Conservation (phyloP, 164 flowering plant species). For the Santalum album region DNA sequence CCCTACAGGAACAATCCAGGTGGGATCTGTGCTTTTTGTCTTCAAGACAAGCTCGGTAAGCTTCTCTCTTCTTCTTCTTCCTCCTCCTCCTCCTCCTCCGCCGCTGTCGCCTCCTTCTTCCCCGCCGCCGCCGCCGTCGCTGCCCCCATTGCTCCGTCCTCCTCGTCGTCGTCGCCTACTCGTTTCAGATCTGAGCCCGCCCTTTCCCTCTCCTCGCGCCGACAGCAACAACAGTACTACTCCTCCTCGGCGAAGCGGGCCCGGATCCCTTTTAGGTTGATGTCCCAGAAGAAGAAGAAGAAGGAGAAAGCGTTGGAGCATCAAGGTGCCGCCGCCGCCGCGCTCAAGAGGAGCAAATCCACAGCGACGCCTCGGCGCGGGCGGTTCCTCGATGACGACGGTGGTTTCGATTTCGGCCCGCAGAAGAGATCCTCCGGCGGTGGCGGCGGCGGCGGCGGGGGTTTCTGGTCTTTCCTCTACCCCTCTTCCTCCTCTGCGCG, state of each 20-base stretch:
- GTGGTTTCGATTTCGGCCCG: too few species aligned
- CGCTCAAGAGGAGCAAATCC: slow-evolving; percentile 70
- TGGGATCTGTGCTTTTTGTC: slow-evolving; percentile 84
- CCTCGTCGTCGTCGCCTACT: slow-evolving; percentile 36
- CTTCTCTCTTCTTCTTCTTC: slow-evolving; percentile 25
- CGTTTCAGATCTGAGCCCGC: slow-evolving; percentile 28
- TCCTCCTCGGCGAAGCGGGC: slow-evolving; percentile 2
- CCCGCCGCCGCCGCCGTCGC: slow-evolving; percentile 11
- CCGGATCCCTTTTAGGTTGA: slow-evolving; percentile 21
- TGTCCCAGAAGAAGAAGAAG: slow-evolving; percentile 20
- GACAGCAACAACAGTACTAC: not conserved
- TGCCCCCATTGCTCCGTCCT: slow-evolving; percentile 16
- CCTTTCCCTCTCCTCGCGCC: not conserved
- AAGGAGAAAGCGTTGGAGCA: slow-evolving; percentile 11
- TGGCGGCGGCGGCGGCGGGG: slow-evolving; percentile 10
- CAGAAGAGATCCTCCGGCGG: not conserved
- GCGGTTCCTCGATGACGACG: slow-evolving; percentile 6
- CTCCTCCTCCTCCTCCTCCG: slow-evolving; percentile 20
- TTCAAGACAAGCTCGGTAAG: slow-evolving; percentile 82
- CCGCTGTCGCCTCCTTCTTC: slow-evolving; percentile 29
- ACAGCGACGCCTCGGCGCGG: slow-evolving; percentile 33
- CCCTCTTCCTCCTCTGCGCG: slow-evolving; percentile 13
- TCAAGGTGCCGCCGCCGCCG: slow-evolving; percentile 3
- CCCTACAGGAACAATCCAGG: slow-evolving; percentile 70
- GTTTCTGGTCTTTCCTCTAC: slow-evolving; percentile 84